Evolutionary conservation across 2,329 filamentous ascomycete genomes (phyloP), one percentile per base, ranked within the genome.

Genomic region (Calonectria pseudoreteaudii): DNA sequence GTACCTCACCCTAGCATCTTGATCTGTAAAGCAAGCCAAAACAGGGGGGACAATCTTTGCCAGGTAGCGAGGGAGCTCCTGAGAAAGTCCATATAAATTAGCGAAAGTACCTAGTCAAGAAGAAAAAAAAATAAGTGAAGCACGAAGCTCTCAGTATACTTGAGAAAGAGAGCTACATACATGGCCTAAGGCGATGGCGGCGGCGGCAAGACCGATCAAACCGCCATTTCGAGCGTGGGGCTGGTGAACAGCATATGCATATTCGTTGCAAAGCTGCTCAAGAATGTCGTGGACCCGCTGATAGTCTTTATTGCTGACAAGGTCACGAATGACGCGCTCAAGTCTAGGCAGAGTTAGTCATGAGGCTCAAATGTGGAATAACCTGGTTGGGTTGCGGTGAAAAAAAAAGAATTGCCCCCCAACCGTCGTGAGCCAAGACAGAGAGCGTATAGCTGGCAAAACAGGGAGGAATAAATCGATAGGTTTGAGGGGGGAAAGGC

Each of bases 211-310:
- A 18, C 97, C 97, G 80, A 99, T 99, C 79, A 99, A 90, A 58
- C 97, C 97, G 76, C 97, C 97, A 87, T 99, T 99, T 73, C 97
- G 91, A 67, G 97, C 96, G 87, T 99, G 96, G 68, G 97, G 96
- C 82, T 98, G 96, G 84, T 99, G 95, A 52, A 98, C 95, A 56
- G 96, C 96, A 84, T 98, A 99, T 66, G 97, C 97, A 87, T 96
- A 99, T 80, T 99, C 97, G 83, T 98, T 96, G 85, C 96, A 98
- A 74, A 99, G 92, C 88, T 99, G 96, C 81, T 98, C 94, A 74
- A 99, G 95, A 71, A 98, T 96, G 81, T 93, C 94, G 79, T 93
- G 91, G 78, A 99, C 96, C 80, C 91, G 91, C 70, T 94, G 92
- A 81, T 95, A 93, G 82, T 98, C 95, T 82, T 93, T 93, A 79